phyloP scores from a whole-genome alignment of 169 alveolate genomes.

The Plasmodium blacklocki region DNA sequence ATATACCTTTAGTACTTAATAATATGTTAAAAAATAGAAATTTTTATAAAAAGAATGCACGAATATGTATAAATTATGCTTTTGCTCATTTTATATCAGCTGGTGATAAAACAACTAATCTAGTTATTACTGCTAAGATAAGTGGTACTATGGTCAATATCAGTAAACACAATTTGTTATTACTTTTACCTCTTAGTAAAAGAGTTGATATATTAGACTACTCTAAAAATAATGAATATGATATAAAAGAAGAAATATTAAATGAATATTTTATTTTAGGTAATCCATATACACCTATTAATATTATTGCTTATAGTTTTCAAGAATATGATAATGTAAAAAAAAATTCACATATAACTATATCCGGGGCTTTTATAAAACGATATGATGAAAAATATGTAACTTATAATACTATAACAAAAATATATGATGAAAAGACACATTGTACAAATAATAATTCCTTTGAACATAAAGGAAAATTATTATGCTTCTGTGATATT shows the following conservation, averaged over 20 bases:
- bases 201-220: constrained; percentile 62
- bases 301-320: constrained; percentile 43
- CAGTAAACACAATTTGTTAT: constrained; percentile 29
- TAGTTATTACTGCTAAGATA: constrained; percentile 53
- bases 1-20: constrained; percentile 69
- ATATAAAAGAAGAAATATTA: constrained; percentile 71
- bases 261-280: constrained; percentile 72
- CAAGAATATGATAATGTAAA: constrained; percentile 45
- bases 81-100: constrained; percentile 73
- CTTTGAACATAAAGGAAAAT: constrained; percentile 37
- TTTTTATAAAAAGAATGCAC: constrained; percentile 57
- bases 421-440: neutral
- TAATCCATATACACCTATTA: constrained; percentile 70
- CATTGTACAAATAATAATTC: constrained; percentile 26
- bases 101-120: constrained; percentile 36
- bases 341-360: constrained; percentile 37
- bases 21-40: constrained; percentile 68
- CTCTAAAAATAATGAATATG: constrained; percentile 59
- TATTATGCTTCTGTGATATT: constrained; percentile 44
- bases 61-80: constrained; percentile 75
- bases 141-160: constrained; percentile 70
- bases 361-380: constrained; percentile 65
- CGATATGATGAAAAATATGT: constrained; percentile 19
- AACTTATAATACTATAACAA: constrained; percentile 16
- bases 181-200: constrained; percentile 53